These are phyloP conservation scores for Marchantia paleacea DNA, from an alignment of 225 moss, liverwort and hornwort species.

Conservation along the genomic window DNA sequence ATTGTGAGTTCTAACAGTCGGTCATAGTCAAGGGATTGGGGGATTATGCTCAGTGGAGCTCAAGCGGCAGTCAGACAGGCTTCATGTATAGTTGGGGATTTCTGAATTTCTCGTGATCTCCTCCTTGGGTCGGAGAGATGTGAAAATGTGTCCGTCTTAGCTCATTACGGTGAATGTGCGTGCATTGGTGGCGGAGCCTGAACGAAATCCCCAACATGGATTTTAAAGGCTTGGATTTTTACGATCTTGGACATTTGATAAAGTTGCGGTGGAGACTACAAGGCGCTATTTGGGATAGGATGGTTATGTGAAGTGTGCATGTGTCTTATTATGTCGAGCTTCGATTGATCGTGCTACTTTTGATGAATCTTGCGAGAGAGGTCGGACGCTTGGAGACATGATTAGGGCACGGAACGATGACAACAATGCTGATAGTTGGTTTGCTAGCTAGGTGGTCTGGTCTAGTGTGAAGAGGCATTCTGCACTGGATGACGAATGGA, in stretches of 20 bases:
- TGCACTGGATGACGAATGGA: not conserved
- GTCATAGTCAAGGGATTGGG: too few relatives aligned
- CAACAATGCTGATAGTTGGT: not conserved
- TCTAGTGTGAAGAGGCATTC: constrained; percentile 10
- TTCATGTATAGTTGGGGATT: not conserved
- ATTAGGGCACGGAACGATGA: not conserved
- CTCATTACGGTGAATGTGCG: not conserved
- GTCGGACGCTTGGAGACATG: not conserved
- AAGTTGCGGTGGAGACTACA: not conserved
- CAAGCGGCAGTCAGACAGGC: too few relatives aligned
- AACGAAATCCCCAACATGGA: not conserved
- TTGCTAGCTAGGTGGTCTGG: not conserved
- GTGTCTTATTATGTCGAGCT: not conserved
- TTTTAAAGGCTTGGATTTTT: too few relatives aligned
- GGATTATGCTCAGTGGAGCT: too few relatives aligned
- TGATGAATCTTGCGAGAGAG: not conserved
- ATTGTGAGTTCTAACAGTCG: too few relatives aligned
- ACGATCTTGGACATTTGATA: not conserved
- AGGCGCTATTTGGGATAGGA: not conserved
- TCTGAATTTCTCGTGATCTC: not conserved
- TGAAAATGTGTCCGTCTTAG: not conserved
- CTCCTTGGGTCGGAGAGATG: not conserved
- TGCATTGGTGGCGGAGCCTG: not conserved
- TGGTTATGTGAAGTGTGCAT: not conserved
- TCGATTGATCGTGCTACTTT: not conserved